phyloP scores from a whole-genome alignment of 371 early-diverging fungal genomes.

The Mortierella sp. region DNA sequence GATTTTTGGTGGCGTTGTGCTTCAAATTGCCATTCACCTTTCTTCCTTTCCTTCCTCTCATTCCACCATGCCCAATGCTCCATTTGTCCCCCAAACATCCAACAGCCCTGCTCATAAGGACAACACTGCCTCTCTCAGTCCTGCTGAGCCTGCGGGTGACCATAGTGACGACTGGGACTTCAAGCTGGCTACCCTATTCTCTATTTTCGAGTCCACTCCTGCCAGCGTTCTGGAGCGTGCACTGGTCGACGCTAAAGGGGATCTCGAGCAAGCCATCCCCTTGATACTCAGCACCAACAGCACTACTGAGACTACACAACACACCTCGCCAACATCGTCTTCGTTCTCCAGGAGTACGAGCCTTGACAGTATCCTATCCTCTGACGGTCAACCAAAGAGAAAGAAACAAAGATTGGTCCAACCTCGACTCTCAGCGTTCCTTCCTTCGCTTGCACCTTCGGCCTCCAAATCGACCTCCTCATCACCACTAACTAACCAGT shows the following conservation, averaged over 20 bases:
- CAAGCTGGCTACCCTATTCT: slow-evolving; percentile 45
- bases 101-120: neutral
- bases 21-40: slow-evolving; percentile 1
- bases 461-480: neutral
- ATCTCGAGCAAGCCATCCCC: slow-evolving; percentile 45
- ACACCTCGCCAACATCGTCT: neutral
- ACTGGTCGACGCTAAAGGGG: slow-evolving; percentile 20
- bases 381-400: slow-evolving; percentile 1
- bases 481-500: neutral
- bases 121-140: neutral
- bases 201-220: slow-evolving; percentile 42
- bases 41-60: neutral
- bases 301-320: neutral
- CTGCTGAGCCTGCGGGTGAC: neutral
- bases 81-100: neutral
- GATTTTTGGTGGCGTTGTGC: slow-evolving; percentile 3
- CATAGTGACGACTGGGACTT: slow-evolving; percentile 27
- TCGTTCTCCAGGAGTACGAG: neutral
- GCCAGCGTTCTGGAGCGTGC: slow-evolving; percentile 25
- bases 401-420: slow-evolving; percentile 42
- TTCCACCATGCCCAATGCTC: neutral
- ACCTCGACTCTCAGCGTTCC: slow-evolving; percentile 34
- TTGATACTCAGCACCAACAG: slow-evolving; percentile 27
- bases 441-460: slow-evolving; percentile 8
- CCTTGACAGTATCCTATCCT: neutral